Evolutionary conservation across 2,329 filamentous ascomycete species (phyloP).

Genomic region (Epichloe sp.): DNA sequence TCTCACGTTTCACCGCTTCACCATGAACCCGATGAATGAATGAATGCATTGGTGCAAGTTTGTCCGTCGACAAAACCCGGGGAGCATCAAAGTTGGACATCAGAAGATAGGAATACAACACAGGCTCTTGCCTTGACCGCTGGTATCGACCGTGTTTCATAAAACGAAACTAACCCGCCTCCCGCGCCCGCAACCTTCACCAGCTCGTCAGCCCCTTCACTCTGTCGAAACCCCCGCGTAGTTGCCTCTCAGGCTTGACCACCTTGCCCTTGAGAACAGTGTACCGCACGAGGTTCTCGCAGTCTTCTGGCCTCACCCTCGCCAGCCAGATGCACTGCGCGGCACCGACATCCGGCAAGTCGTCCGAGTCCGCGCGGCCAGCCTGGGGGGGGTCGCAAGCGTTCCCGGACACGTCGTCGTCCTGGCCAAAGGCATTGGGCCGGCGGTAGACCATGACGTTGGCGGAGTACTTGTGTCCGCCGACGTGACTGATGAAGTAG

Average conservation of each 20-base stretch:
- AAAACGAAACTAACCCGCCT: not conserved
- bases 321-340: conserved; percentile 90
- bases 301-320: conserved; percentile 72
- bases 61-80: too few relatives aligned
- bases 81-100: too few relatives aligned
- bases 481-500: conserved; percentile 93
- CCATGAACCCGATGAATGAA: too few relatives aligned
- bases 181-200: conserved; percentile 30
- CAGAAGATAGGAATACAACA: too few relatives aligned
- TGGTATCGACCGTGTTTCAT: too few relatives aligned
- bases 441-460: conserved; percentile 87
- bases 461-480: conserved; percentile 90
- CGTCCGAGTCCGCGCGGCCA: conserved; percentile 13
- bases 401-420: conserved; percentile 20
- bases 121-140: too few relatives aligned
- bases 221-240: conserved; percentile 85
- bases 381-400: conserved; percentile 16
- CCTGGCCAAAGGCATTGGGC: conserved; percentile 42
- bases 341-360: conserved; percentile 40
- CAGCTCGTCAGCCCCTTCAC: conserved; percentile 72
- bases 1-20: too few relatives aligned
- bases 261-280: conserved; percentile 90
- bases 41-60: too few relatives aligned
- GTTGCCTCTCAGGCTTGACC: conserved; percentile 73
- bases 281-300: conserved; percentile 80